Evolutionary conservation across 805 yeast species (phyloP).

Genomic region (Blastobotrys americana): DNA sequence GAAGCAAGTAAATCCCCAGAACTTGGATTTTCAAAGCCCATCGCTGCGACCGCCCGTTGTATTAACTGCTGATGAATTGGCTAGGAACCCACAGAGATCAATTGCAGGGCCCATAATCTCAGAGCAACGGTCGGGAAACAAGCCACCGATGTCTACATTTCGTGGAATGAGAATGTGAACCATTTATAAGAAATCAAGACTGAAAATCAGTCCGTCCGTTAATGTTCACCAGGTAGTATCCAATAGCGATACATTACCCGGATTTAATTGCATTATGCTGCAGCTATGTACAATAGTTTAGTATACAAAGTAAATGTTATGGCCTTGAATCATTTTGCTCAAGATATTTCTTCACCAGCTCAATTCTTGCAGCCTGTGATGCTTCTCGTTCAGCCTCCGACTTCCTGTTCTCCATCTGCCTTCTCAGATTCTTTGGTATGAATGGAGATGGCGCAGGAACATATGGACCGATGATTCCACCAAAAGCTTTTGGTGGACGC

Average conservation of each 20-base stretch:
- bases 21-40: not conserved
- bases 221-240: too few relatives aligned
- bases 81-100: too few relatives aligned
- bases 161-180: too few relatives aligned
- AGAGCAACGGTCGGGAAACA: too few relatives aligned
- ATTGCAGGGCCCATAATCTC: too few relatives aligned
- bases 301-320: too few relatives aligned
- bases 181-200: too few relatives aligned
- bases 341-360: conserved; percentile 38
- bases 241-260: conserved; percentile 7
- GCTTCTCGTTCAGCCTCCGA: conserved; percentile 27
- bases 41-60: not conserved
- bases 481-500: conserved; percentile 67
- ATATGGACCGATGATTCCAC: conserved; percentile 58
- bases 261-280: conserved; percentile 5
- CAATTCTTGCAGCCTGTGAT: conserved; percentile 25
- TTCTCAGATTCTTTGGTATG: conserved; percentile 44
- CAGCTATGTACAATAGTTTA: conserved; percentile 12
- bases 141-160: too few relatives aligned
- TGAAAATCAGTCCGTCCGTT: too few relatives aligned
- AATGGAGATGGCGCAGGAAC: conserved; percentile 59
- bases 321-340: conserved; percentile 17
- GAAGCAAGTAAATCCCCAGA: conserved; percentile 15
- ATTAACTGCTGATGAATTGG: conserved; percentile 7
- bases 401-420: conserved; percentile 42